Percentiles rank a stretch among this genome's conserved stretches.
Conservation (phyloP, 257 asterid species). For the Jacaranda mimosifolia region DNA sequence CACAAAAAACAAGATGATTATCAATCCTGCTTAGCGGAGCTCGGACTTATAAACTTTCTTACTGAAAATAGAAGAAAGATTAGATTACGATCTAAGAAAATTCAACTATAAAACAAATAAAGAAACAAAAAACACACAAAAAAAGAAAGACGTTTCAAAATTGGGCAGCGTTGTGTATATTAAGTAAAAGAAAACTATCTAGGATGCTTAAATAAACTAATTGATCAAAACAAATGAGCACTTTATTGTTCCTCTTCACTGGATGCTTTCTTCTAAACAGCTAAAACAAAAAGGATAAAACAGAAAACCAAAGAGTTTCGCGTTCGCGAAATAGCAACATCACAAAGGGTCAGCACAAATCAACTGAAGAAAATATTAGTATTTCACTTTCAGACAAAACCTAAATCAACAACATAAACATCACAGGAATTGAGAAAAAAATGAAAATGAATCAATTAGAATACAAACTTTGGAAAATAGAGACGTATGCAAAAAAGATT, state of each 20-base stretch:
- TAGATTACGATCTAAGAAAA: too few relatives aligned
- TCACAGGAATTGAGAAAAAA: background rate
- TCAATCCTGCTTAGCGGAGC: background rate
- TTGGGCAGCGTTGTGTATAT: background rate
- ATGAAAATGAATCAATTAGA: background rate
- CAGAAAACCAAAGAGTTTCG: background rate
- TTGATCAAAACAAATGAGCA: background rate
- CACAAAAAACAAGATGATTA: background rate
- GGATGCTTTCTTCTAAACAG: conserved; percentile 7
- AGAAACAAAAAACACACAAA: background rate
- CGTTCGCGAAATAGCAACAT: background rate
- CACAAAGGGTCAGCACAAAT: background rate
- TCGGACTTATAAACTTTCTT: background rate
- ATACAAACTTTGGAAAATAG: background rate
- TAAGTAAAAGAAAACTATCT: background rate
- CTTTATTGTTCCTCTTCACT: background rate
- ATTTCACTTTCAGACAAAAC: background rate
- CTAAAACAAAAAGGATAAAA: background rate
- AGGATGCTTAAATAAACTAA: background rate
- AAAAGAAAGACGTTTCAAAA: background rate
- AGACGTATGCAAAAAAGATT: too few relatives aligned
- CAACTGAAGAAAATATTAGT: background rate
- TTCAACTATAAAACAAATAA: background rate
- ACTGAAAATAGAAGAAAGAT: background rate
- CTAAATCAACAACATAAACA: background rate